Evolutionary conservation across 2,329 filamentous ascomycete genomes (phyloP), one percentile per base, ranked within the genome.

Genomic region (Pyrenochaeta sp.): DNA sequence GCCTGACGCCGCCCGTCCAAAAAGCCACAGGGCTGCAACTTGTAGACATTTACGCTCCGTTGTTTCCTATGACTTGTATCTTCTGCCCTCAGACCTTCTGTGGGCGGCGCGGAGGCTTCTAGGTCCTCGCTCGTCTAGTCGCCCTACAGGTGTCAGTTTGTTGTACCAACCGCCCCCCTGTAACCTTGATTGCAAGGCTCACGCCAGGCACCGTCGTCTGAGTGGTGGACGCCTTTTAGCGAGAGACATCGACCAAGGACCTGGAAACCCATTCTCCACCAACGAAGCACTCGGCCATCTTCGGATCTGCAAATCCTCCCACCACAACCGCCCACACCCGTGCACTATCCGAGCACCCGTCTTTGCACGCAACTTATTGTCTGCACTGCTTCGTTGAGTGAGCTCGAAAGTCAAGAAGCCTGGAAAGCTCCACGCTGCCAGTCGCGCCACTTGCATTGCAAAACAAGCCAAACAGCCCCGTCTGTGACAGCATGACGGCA

Each of bases 61-160:
- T 41, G 29, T 46, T 50, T 48, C 34, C 43, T 45, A 38, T 44
- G 49, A 49, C 28, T 22, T 54, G 42, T 48, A n/a, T n/a, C n/a
- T 45, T 35, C 46, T 48, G 39, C 24, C 34, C 27, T 48, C 28
- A n/a, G 37, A 54, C 23, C 27, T n/a, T 46, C 24, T 44, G 44
- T 34, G 8, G 30, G 7, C 31, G 41, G 35, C 41, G 44, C 44
- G 29, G 41, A 24, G 22, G 23, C 26, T 41, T 40, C 35, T 50
- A 57, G 55, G 50, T 44, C 41, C 44, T 34, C 44, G 30, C 34
- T 17, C 45, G 32, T 61, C 63, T 63, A 55, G 44, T 65, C 62
- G 63, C 61, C 64, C 57, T 65, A 60, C 58, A 52, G 51, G 54
- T 66, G 58, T 62, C 60, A 61, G 54, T 48, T 45, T 51, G 51